phyloP scores from a whole-genome alignment of 768 basidiomycete species.

The Rubroboletus satanas region DNA sequence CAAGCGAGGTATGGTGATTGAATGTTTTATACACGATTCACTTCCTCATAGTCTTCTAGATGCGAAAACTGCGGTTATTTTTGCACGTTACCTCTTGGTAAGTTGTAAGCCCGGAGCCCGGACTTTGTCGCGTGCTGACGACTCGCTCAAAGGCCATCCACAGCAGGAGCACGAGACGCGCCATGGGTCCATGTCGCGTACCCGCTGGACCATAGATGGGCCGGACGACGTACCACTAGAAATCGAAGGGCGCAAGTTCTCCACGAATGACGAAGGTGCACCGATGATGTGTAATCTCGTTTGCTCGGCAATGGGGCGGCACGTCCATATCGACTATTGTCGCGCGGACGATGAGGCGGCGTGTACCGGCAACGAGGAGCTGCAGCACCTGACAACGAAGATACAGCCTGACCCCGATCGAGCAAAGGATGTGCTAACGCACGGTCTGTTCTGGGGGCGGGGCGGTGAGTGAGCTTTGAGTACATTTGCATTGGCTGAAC shows the following conservation, averaged over 20 bases:
- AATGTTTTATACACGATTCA: not conserved
- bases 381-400: slow-evolving; percentile 42
- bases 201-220: slow-evolving; percentile 54
- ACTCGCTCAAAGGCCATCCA: slow-evolving; percentile 41
- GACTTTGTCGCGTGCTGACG: not conserved
- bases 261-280: slow-evolving; percentile 51
- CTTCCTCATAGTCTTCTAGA: slow-evolving; percentile 23
- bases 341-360: slow-evolving; percentile 34
- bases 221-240: slow-evolving; percentile 48
- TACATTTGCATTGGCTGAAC: not conserved
- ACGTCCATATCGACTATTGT: slow-evolving; percentile 56
- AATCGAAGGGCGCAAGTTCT: slow-evolving; percentile 53
- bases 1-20: slow-evolving; percentile 37
- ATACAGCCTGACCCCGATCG: slow-evolving; percentile 45
- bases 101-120: not conserved
- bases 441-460: slow-evolving; percentile 55
- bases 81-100: slow-evolving; percentile 55
- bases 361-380: slow-evolving; percentile 40
- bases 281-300: slow-evolving; percentile 62
- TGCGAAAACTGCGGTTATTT: slow-evolving; percentile 57
- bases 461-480: slow-evolving; percentile 36
- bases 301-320: slow-evolving; percentile 53
- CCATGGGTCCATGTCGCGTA: slow-evolving; percentile 61
- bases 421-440: slow-evolving; percentile 53
- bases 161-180: slow-evolving; percentile 60